Conservation (phyloP, 2,329 filamentous ascomycete genomes). For the Apiospora marii region DNA sequence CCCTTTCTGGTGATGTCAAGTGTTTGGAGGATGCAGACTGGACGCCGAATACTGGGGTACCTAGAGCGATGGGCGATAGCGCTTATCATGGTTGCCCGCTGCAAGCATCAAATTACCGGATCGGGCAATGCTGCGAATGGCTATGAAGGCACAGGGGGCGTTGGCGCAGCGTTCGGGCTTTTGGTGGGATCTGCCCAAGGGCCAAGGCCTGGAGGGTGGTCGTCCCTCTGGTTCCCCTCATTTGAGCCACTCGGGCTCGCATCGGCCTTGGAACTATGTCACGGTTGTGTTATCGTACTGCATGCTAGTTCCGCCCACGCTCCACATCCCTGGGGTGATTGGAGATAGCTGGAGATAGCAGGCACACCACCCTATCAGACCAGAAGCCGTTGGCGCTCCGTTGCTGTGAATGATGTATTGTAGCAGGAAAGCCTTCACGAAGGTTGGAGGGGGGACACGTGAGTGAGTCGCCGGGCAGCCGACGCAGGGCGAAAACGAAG, state of each 20-base stretch:
- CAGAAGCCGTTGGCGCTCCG: conserved; percentile 12
- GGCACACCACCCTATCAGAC: conserved; percentile 11
- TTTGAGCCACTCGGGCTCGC: conserved; percentile 18
- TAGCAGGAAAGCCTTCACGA: background rate
- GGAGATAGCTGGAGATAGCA: conserved; percentile 21
- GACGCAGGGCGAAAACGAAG: background rate
- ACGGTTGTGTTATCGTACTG: conserved; percentile 19
- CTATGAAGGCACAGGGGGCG: background rate
- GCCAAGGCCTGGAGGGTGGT: background rate
- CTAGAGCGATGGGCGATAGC: background rate
- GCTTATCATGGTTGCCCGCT: conserved; percentile 4
- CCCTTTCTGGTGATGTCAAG: conserved; percentile 16
- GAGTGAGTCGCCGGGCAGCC: background rate
- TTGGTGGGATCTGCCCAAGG: background rate
- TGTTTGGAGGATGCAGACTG: background rate
- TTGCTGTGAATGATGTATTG: background rate
- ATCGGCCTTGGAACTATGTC: conserved; percentile 18
- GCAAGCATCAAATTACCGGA: background rate
- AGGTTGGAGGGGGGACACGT: background rate
- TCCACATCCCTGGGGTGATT: conserved; percentile 16
- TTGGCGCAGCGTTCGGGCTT: background rate
- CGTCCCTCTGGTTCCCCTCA: background rate
- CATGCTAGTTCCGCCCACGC: conserved; percentile 8
- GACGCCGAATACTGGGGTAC: background rate
- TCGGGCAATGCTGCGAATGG: conserved; percentile 2